Conservation (phyloP, 2,329 filamentous ascomycete species). For the Colletotrichum orchidophilum region DNA sequence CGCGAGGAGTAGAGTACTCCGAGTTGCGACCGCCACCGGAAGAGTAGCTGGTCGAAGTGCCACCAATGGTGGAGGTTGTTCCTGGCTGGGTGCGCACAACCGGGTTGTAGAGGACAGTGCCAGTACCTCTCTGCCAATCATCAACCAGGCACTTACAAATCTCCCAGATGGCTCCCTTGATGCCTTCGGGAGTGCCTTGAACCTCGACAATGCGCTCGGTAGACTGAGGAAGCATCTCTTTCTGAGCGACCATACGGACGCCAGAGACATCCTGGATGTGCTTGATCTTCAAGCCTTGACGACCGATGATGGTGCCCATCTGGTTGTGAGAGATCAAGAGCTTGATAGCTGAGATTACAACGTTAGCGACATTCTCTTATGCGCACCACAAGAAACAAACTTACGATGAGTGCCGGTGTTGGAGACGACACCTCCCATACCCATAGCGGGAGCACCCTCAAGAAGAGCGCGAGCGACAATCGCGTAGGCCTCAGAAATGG, state of each 20-base stretch:
- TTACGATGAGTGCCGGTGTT: slow-evolving; percentile 94
- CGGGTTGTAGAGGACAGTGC: slow-evolving; percentile 97
- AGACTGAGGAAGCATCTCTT: slow-evolving; percentile 99
- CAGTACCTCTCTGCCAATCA: slow-evolving; percentile 96
- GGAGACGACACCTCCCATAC: slow-evolving; percentile 91
- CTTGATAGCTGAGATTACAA: slow-evolving; percentile 77
- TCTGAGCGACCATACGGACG: slow-evolving; percentile 98
- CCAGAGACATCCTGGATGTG: slow-evolving; percentile 97
- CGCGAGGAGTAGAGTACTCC: slow-evolving; percentile 73
- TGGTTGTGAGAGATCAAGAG: slow-evolving; percentile 99
- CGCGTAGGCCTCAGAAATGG: slow-evolving; percentile 90
- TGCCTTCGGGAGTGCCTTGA: slow-evolving; percentile 92
- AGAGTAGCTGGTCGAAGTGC: slow-evolving; percentile 47
- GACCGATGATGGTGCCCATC: slow-evolving; percentile 99
- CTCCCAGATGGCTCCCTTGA: slow-evolving; percentile 97
- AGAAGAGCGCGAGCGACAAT: slow-evolving; percentile 91
- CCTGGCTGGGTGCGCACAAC: slow-evolving; percentile 84
- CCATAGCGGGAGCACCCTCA: slow-evolving; percentile 92
- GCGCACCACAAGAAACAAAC: slow-evolving; percentile 46
- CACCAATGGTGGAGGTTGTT: slow-evolving; percentile 51
- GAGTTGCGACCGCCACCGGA: slow-evolving; percentile 52
- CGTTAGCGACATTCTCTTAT: slow-evolving; percentile 35
- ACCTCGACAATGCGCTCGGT: slow-evolving; percentile 98
- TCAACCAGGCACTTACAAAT: slow-evolving; percentile 99
- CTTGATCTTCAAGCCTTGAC: slow-evolving; percentile 98